Evolutionary conservation across 345 rosid genomes (phyloP), one percentile per base, ranked within the genome.

Genomic region (Rhodamnia rubescens): DNA sequence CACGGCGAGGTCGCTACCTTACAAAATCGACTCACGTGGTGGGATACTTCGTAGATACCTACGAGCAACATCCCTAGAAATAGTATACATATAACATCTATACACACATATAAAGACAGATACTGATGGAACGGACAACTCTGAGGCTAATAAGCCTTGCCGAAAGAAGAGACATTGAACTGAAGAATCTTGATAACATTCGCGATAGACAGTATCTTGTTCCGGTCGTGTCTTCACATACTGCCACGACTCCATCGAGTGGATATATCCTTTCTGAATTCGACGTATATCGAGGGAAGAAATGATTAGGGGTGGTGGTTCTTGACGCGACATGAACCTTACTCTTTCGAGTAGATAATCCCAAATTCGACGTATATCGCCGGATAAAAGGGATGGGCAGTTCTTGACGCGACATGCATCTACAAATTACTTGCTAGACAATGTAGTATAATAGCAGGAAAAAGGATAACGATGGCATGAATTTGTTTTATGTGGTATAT

Each of bases 11-110:
- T 82, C 47, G 80, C 92, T 84, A 89, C 32, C 88, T 85, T 90
- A 90, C 92, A 92, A 91, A 90, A 87, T 74, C 53, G 84, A 49
- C 86, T 92, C 96, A 92, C 93, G 88, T 88, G 94, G 58, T 69
- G 47, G 78, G 80, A 69, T 36, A 4, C 80, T 36, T 84, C 47
- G 36, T 69, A 69, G 47, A 12, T 32, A 18, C 36, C 80, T n/a
- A 69, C 80, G 47, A 36, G 80, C 80, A 36, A 36, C 78, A 36
- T 36, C 47, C 78, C 78, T 69, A 0, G 78, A 69, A 69, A 69
- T 18, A 9, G 26, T 6, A 69, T 36, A 69, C 47, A 3, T 47
- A 69, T 18, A 8, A 4, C 47, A 69, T 69, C 80, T 44, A 18
- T 44, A 36, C 47, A 69, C 40, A 36, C 8, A 69, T 18, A 21